Percentiles rank a stretch among this genome's conserved stretches.
Conservation (phyloP, 345 rosid genomes). For the Aethionema arabicum region DNA sequence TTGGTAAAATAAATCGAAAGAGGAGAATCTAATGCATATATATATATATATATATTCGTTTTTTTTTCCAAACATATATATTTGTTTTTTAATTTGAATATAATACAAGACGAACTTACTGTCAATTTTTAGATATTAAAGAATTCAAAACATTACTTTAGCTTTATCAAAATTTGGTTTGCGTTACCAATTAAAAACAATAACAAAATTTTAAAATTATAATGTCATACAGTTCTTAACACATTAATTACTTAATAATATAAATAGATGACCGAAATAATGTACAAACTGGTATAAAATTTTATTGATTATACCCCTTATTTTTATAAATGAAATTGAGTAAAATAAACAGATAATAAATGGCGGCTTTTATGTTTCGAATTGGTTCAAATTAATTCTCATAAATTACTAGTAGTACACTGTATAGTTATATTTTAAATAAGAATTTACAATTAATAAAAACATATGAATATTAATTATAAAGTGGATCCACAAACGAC, state of each 20-base stretch:
- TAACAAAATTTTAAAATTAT: background rate
- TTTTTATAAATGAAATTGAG: too few species aligned
- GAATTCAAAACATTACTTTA: background rate
- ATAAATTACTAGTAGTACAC: too few species aligned
- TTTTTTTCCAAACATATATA: too few species aligned
- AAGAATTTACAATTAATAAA: too few species aligned
- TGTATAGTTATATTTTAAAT: too few species aligned
- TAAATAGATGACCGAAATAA: background rate
- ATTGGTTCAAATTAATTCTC: slow-evolving; percentile 32
- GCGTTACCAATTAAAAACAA: background rate
- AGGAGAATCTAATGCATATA: background rate
- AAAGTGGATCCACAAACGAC: slow-evolving; percentile 5
- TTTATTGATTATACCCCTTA: background rate
- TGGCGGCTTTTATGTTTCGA: slow-evolving; percentile 38
- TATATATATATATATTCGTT: too few species aligned
- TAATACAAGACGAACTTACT: background rate
- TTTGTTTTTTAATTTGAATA: too few species aligned
- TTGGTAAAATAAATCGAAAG: background rate
- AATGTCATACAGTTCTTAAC: background rate
- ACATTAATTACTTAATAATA: background rate
- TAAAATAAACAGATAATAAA: slow-evolving; percentile 9
- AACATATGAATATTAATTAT: background rate
- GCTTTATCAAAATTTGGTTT: background rate
- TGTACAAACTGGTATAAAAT: background rate
- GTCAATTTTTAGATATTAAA: too few species aligned